Base-by-base conservation (phyloP, 2,329 filamentous ascomycete genomes). In the Pseudocercospora macadamiae region DNA sequence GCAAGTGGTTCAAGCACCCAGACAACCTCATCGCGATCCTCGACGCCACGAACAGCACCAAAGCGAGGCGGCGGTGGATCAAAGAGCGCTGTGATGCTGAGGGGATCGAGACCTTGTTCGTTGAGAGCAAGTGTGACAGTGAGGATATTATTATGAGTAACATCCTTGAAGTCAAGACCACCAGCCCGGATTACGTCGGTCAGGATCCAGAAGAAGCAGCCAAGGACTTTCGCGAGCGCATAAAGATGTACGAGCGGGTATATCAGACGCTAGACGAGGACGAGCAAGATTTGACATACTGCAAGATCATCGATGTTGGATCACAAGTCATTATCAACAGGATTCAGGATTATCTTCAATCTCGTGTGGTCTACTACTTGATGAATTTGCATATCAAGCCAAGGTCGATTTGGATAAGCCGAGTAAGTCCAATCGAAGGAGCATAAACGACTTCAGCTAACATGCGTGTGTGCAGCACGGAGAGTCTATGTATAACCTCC, bases 341-440 rank as follows among this genome's bases (percentile, higher is more conserved):
- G 72, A 96, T 99, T 71, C 89, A 92, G 73, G 95, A 99, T 76
- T 99, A 99, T 72, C 82, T 99, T 25, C 95, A 97, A 74, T 96
- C 91, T 74, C 88, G 95, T 58, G 88, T 99, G 44, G 93, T 99
- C 45, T 99, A 99, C 77, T 99, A 97, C 74, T 86, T 97, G 59
- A 97, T 97, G 88, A 99, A 97, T 74, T 82, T 99, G 36, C 95
- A 99, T 77, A 99, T 99, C 75, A 93, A 93, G 64, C 93, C 93
- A 16, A 86, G 95, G 57, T 96, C 92, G 3, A 96, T 99, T 66
- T 99, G 95, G 95, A 80, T 99, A 52, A 97, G 95, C 66, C 83
- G 95, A 64, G 71, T 73, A 62, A 64, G 67, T 66, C 2, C 8
- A 30, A 8, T 4, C 19, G 28, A 25, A 18, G 16, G 4, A 39